Percentiles rank a stretch among this genome's conserved stretches.
These are phyloP conservation scores for Xylaria sp. DNA, from an alignment of 2,329 filamentous ascomycete species.

Conservation along the genomic window DNA sequence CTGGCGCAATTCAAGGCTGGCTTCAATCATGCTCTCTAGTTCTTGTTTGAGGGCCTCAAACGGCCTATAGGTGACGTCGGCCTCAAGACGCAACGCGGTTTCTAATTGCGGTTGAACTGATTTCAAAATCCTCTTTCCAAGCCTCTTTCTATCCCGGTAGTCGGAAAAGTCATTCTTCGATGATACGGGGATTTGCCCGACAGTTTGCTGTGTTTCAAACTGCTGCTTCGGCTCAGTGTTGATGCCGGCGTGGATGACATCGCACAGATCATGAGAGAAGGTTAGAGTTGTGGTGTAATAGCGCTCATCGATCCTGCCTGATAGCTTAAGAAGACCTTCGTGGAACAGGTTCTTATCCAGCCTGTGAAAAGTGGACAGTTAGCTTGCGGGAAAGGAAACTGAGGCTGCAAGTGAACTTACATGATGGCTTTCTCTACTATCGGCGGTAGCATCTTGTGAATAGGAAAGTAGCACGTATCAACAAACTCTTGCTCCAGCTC, in stretches of 20 bases:
- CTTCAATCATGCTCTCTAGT: conserved; percentile 72
- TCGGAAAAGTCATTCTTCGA: conserved; percentile 62
- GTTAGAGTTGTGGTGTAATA: conserved; percentile 61
- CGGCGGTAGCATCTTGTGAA: conserved; percentile 74
- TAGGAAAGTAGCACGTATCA: conserved; percentile 89
- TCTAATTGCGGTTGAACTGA: conserved; percentile 78
- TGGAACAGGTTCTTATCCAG: conserved; percentile 67
- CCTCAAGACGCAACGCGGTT: conserved; percentile 75
- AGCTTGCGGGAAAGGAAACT: conserved; percentile 7
- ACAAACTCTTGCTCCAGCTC: conserved; percentile 78
- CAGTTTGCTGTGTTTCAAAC: conserved; percentile 31
- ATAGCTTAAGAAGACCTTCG: conserved; percentile 52
- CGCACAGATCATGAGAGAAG: conserved; percentile 60
- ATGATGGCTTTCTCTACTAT: conserved; percentile 78
- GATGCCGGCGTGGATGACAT: conserved; percentile 57
- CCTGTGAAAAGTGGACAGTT: conserved; percentile 49
- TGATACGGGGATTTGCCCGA: conserved; percentile 47
- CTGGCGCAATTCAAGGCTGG: conserved; percentile 61
- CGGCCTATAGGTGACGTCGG: conserved; percentile 73
- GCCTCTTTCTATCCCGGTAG: conserved; percentile 76
- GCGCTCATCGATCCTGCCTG: conserved; percentile 55
- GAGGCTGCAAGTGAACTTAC: conserved; percentile 59
- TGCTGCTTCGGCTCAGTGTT: conserved; percentile 43
- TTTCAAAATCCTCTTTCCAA: conserved; percentile 90
- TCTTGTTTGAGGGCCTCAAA: conserved; percentile 72